Base-by-base conservation (phyloP, 257 asterid genomes). In the Solanum chmielewskii region DNA sequence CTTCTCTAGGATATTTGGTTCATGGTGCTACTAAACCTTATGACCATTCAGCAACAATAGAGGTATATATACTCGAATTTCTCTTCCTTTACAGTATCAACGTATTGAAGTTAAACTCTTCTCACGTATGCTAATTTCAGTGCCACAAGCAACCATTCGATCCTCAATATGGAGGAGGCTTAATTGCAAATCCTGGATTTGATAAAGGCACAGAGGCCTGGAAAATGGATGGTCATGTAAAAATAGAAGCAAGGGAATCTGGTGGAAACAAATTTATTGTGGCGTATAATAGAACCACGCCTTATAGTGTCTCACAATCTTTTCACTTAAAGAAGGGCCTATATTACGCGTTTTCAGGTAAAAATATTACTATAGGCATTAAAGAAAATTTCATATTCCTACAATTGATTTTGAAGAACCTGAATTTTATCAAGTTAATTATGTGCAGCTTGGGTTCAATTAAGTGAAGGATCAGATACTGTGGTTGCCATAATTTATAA, bases 401-500 rank as follows among this genome's bases (percentile, higher is more conserved):
- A 47, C 10, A 80, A 16, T 80, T 47, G 84, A 21, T 80, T 47
- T 80, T 47, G 85, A 80, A 73, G 21, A n/a, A 29, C 35, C 15
- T n/a, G 29, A 21, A 45, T 47, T 73, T 23, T 33, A 52, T 66
- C 29, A 20, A 25, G 52, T 33, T 42, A 44, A 27, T 37, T 37
- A 27, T 33, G 74, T 52, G 62, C 90, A 92, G 96, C 96, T 18
- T 93, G 96, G 96, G 25, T 93, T 44, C 96, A 90, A 68, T 83
- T 92, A 1, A 83, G 86, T 33, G 83, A 70, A 56, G 94, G 93
- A 47, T 83, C 70, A 6, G 92, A 88, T 13, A 69, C 56, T 2
- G 84, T 93, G 18, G 83, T 88, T 23, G 96, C 91, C 78, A 88
- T 52, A 41, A 11, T 89, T 39, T 15, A 37, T 49, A 39, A 21